Conservation (phyloP, 176 grass and related monocot genomes). For the Thalia dealbata region DNA sequence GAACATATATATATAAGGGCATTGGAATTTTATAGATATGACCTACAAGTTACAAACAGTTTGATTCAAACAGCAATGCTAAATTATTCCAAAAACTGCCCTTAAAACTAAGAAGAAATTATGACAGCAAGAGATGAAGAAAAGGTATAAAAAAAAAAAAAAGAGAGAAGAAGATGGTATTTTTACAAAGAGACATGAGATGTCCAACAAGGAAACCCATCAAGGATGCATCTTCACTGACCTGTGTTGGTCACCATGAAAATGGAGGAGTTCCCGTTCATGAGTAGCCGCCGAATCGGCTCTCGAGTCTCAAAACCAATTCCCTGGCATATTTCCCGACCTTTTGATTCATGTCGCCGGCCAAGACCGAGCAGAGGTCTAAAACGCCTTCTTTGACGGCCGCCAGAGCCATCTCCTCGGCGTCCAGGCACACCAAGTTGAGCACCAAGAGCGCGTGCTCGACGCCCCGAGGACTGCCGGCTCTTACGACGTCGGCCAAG, state of each 20-base stretch:
- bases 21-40: neutral
- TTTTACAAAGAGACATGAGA: conserved; percentile 31
- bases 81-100: conserved; percentile 2
- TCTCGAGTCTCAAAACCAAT: conserved; percentile 58
- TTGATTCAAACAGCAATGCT: neutral
- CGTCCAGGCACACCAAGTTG: conserved; percentile 53
- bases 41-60: neutral
- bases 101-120: conserved; percentile 15
- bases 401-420: conserved; percentile 34
- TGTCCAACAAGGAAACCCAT: neutral
- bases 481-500: conserved; percentile 29
- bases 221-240: neutral
- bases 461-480: conserved; percentile 52
- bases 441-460: conserved; percentile 69
- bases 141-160: too few relatives aligned
- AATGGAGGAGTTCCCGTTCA: neutral
- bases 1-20: too few relatives aligned
- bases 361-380: conserved; percentile 47
- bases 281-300: conserved; percentile 22
- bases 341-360: conserved; percentile 59
- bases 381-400: conserved; percentile 63
- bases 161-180: neutral
- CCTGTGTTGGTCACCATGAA: neutral
- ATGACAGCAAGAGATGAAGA: conserved; percentile 29
- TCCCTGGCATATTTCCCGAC: conserved; percentile 65